A percentile compares a stretch with the other conserved stretches of the same genome.
These are phyloP conservation scores for Aspergillus fumigatiaffinis DNA, from an alignment of 2,329 filamentous ascomycete species.

Conservation along the genomic window DNA sequence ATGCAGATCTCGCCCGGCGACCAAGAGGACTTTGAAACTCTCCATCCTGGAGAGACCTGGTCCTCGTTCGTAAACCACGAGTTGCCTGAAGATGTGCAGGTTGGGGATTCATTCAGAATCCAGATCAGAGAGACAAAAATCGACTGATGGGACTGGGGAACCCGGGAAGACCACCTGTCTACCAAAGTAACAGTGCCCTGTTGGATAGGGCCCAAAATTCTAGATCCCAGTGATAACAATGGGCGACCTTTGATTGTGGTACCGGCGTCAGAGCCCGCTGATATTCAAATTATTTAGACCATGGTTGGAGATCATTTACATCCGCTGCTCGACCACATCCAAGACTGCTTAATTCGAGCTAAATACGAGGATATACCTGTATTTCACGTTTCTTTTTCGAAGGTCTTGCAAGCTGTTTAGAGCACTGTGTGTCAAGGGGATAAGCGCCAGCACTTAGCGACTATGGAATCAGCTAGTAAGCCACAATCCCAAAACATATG, in stretches of 20 bases:
- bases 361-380: no score
- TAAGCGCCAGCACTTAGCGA: no score
- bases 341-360: no score
- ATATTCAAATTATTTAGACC: no score
- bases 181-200: background rate
- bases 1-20: background rate
- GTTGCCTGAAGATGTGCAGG: background rate
- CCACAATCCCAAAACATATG: no score
- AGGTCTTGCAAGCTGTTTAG: no score
- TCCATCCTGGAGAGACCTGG: slow-evolving; percentile 1
- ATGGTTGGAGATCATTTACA: no score
- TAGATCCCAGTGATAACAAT: background rate
- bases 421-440: no score
- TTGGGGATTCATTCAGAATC: background rate
- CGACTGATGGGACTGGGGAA: background rate
- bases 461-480: no score
- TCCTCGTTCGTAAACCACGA: background rate
- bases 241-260: background rate
- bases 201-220: background rate
- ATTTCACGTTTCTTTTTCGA: no score
- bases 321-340: no score
- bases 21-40: background rate
- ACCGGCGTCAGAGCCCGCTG: background rate
- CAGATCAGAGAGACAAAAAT: background rate
- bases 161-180: background rate